Conservation (phyloP, 1,284 basidiomycete genomes). For the Mycena citricolor region DNA sequence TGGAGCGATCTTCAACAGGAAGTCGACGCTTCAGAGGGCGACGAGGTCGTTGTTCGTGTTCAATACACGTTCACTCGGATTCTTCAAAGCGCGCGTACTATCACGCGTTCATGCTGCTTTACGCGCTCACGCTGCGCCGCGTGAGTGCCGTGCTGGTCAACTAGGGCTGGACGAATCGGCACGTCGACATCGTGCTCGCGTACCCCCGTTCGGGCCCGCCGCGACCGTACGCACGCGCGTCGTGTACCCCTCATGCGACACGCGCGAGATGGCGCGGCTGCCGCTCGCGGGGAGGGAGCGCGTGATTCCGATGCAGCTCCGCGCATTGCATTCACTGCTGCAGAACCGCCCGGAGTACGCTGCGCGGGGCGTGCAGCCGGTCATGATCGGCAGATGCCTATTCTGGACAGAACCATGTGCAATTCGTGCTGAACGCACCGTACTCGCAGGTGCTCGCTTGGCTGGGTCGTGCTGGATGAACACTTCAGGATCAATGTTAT, state of each 20-base stretch:
- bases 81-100: slow-evolving; percentile 78
- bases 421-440: too few relatives aligned
- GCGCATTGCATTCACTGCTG: slow-evolving; percentile 66
- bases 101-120: slow-evolving; percentile 81
- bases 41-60: too few relatives aligned
- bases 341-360: slow-evolving; percentile 58
- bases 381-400: slow-evolving; percentile 84
- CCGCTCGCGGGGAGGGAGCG: slow-evolving; percentile 60
- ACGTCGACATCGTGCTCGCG: slow-evolving; percentile 71
- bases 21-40: too few relatives aligned
- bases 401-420: too few relatives aligned
- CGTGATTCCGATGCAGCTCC: slow-evolving; percentile 77
- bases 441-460: too few relatives aligned
- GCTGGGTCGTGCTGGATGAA: too few relatives aligned
- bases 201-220: slow-evolving; percentile 27
- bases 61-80: too few relatives aligned
- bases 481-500: too few relatives aligned
- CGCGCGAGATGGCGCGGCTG: slow-evolving; percentile 66
- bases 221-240: slow-evolving; percentile 41
- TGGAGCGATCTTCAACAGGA: too few relatives aligned
- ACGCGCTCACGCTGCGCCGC: slow-evolving; percentile 72
- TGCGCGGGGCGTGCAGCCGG: slow-evolving; percentile 46
- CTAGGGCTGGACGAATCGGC: slow-evolving; percentile 91
- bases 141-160: slow-evolving; percentile 90
- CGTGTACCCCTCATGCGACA: slow-evolving; percentile 95